Evolutionary conservation across 805 yeast species (phyloP), one percentile per base, ranked within the genome.

Genomic region (Zygotorulaspora chibaensis): DNA sequence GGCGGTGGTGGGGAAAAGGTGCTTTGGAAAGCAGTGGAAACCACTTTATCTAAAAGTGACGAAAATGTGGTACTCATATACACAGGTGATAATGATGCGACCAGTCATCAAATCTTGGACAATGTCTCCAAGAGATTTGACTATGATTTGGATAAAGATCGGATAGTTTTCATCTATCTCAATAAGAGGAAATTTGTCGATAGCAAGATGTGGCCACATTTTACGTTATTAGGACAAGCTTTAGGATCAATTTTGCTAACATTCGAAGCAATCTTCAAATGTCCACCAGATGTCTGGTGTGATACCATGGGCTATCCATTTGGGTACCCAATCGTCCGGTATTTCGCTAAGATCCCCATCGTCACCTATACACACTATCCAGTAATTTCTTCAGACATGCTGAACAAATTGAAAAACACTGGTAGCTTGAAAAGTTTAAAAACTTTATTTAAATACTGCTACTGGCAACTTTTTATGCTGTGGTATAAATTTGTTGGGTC

Each of bases 1-100:
- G 96, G 95, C 38, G 99, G 99, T 15, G 99, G 99, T 26, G 99
- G 99, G 18, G 99, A 93, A 62, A 79, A 91, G 46, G 99, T 93
- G 0, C 70, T 93, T 34, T 93, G 99, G 99, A 89, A 87, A 45
- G 96, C 96, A 0, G 87, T 91, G 6, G 75, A 78, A 54, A 74
- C 83, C 27, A 85, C 96, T 0, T 69, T 90, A 48, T 53, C 63
- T 8, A 66, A 70, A 17, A 71, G 74, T 50, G 66, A 68, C 6
- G 58, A 66, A 25, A 79, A 81, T 55, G 67, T 86, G 7, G 85
- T 76, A 2, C 81, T 79, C 1, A 71, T 93, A 8, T 93, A 93
- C 62, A 81, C 90, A 12, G 87, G 87, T 16, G 86, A 81, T 57
- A 52, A 48, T 4, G 80, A 77, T 47, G 70, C 71, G 4, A 63